These are phyloP conservation scores for Sphagnum magellanicum DNA, from an alignment of 228 moss, liverwort and hornwort genomes.

Conservation along the genomic window DNA sequence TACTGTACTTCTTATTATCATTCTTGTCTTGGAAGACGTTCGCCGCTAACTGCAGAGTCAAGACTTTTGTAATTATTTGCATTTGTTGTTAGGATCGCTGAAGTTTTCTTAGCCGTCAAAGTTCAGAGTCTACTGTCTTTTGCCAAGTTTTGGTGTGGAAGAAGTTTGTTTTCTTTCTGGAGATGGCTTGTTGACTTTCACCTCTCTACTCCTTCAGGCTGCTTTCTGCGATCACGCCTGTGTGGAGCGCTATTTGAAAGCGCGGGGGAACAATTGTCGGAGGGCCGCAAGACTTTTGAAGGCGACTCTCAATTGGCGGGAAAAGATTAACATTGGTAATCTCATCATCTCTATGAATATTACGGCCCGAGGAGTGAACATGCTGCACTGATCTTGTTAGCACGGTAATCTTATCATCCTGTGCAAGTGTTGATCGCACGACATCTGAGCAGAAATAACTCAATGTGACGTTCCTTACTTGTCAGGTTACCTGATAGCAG, in stretches of 20 bases:
- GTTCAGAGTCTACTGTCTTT: not conserved
- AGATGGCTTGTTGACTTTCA: not conserved
- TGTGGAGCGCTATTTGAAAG: slow-evolving; percentile 65
- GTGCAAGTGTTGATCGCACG: not conserved
- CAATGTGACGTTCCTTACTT: not conserved
- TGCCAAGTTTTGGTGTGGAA: not conserved
- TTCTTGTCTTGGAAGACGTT: not conserved
- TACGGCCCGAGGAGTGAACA: not conserved
- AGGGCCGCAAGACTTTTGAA: slow-evolving; percentile 77
- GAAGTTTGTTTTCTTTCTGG: not conserved
- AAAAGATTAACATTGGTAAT: slow-evolving; percentile 80
- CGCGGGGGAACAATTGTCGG: slow-evolving; percentile 59
- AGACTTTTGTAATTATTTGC: not conserved
- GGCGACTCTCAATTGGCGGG: slow-evolving; percentile 76
- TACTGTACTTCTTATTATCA: not conserved
- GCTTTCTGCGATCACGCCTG: slow-evolving; percentile 78
- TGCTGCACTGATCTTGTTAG: no score
- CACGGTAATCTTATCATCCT: not conserved
- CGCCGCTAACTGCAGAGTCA: not conserved
- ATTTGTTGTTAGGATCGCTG: not conserved
- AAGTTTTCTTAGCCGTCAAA: not conserved
- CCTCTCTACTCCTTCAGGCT: slow-evolving; percentile 25
- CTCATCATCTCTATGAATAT: not conserved
- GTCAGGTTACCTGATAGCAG: slow-evolving; percentile 79
- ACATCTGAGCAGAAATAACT: not conserved